A percentile compares a stretch with the other conserved stretches of the same genome.
Evolutionary conservation across 768 basidiomycete species (phyloP).

Genomic region (Lactifluus piperatus): DNA sequence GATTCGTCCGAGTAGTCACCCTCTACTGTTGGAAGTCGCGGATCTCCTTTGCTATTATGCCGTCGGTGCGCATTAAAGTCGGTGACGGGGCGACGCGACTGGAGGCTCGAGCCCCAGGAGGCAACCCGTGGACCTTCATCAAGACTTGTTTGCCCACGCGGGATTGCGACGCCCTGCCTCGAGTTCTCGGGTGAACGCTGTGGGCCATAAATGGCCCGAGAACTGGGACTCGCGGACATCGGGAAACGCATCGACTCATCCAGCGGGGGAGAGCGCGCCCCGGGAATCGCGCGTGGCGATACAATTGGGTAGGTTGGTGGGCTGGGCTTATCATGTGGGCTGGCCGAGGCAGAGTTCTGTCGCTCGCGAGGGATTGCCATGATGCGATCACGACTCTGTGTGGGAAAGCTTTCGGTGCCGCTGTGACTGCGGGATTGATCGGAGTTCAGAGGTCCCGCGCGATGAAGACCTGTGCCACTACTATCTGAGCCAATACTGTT

Average conservation of each 20-base stretch:
- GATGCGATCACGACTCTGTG: slow-evolving; percentile 19
- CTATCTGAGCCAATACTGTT: slow-evolving; percentile 13
- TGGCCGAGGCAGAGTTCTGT: slow-evolving; percentile 16
- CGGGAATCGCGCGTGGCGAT: slow-evolving; percentile 11
- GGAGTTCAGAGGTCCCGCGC: slow-evolving; percentile 9
- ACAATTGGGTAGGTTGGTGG: slow-evolving; percentile 1
- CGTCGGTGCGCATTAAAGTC: slow-evolving; percentile 12
- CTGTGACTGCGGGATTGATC: slow-evolving; percentile 8
- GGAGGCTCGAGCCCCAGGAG: slow-evolving; percentile 14
- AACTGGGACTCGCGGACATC: slow-evolving; percentile 17
- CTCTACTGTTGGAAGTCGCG: neutral
- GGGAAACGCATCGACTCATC: slow-evolving; percentile 16
- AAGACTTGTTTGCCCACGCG: slow-evolving; percentile 7
- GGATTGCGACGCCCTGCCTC: slow-evolving; percentile 19
- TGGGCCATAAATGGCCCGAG: slow-evolving; percentile 3
- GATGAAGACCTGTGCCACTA: slow-evolving; percentile 20
- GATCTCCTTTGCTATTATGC: slow-evolving; percentile 12
- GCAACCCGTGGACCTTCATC: slow-evolving; percentile 14
- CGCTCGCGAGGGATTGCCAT: slow-evolving; percentile 7
- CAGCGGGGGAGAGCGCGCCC: slow-evolving; percentile 8
- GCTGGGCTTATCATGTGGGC: slow-evolving; percentile 15
- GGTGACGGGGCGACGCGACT: slow-evolving; percentile 15
- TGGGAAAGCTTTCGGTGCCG: neutral
- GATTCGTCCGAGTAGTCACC: slow-evolving; percentile 14
- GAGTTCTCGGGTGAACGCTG: slow-evolving; percentile 20